Evolutionary conservation across 768 basidiomycete species (phyloP).

Genomic region (Xerocomellus amylosporus): DNA sequence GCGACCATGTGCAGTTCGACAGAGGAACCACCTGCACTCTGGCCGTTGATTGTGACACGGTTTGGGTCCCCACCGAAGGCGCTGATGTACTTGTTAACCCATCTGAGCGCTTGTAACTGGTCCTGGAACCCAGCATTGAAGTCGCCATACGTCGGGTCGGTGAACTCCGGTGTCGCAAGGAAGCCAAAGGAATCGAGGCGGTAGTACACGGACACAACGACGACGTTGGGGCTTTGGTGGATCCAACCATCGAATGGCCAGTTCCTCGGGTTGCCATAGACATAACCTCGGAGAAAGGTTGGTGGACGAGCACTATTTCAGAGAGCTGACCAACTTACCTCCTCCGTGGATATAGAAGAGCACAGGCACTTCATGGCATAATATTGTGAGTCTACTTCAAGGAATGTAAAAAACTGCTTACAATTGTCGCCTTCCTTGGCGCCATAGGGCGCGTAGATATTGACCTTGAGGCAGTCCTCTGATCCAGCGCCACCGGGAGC

Average conservation of each 20-base stretch:
- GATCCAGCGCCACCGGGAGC: slow-evolving; percentile 57
- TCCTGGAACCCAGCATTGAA: slow-evolving; percentile 56
- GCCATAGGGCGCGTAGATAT: slow-evolving; percentile 56
- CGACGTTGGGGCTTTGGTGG: slow-evolving; percentile 57
- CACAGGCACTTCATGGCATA: slow-evolving; percentile 32
- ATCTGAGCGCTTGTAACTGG: slow-evolving; percentile 43
- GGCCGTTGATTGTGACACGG: slow-evolving; percentile 51
- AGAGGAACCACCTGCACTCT: slow-evolving; percentile 57
- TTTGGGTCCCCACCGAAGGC: slow-evolving; percentile 41
- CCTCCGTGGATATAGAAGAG: slow-evolving; percentile 43
- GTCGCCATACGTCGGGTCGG: slow-evolving; percentile 40
- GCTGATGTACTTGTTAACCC: slow-evolving; percentile 38
- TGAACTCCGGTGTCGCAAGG: slow-evolving; percentile 49
- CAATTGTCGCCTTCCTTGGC: slow-evolving; percentile 46
- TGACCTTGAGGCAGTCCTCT: slow-evolving; percentile 67
- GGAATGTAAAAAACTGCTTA: slow-evolving; percentile 26
- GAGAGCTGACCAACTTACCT: slow-evolving; percentile 15
- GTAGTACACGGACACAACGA: slow-evolving; percentile 67
- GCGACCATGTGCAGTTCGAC: slow-evolving; percentile 60
- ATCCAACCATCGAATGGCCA: slow-evolving; percentile 70
- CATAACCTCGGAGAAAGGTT: slow-evolving; percentile 40
- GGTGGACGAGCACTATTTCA: not conserved
- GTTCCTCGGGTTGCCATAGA: slow-evolving; percentile 58
- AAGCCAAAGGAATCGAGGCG: slow-evolving; percentile 64
- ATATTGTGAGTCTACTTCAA: not conserved